Base-by-base conservation (phyloP, 192 early-diverging fungal genomes). In the Radiomyces spectabilis region DNA sequence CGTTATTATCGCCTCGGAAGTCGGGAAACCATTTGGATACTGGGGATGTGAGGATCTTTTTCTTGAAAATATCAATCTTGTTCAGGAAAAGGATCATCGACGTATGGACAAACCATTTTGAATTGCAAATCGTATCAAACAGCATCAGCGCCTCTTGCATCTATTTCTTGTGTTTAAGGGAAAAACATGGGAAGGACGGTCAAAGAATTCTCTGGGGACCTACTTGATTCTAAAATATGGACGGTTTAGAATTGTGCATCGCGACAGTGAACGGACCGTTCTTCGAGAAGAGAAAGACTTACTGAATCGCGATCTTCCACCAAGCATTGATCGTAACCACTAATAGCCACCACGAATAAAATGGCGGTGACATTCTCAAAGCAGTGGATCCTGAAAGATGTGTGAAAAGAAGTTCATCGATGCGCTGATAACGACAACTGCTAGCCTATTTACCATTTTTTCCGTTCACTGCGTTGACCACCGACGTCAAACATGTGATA, bases 401-500 rank as follows among this genome's bases (percentile, higher is more conserved):
- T 13, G 26, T 13, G 16, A 45, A 22, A 39, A 9, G 18, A 24
- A 26, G 39, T 41, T 19, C 26, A 26, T 16, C 3, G 0, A 55
- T n/a, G n/a, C n/a, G n/a, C n/a, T n/a, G n/a, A n/a, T n/a, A n/a
- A n/a, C n/a, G n/a, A n/a, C n/a, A n/a, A n/a, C n/a, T n/a, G n/a
- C n/a, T n/a, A n/a, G 6, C 27, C 32, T 24, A 29, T 21, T 15
- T 57, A 40, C 95, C 95, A 95, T 78, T 98, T 95, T 63, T 98
- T 95, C 57, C 95, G 83, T 75, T 98, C 95, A 46, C 87, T 91
- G 50, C 95, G 84, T 76, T 98, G 95, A 21, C 95, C 95, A 45
- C 95, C 95, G 25, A 98, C 95, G 75, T 98, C 95, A 72, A 92
- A 90, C 89, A 98, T 92, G 51, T 88, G 81, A 43, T 80, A 82